These are phyloP conservation scores for Saccharum officinarum DNA, from an alignment of 176 grass and related monocot genomes.

Conservation along the genomic window DNA sequence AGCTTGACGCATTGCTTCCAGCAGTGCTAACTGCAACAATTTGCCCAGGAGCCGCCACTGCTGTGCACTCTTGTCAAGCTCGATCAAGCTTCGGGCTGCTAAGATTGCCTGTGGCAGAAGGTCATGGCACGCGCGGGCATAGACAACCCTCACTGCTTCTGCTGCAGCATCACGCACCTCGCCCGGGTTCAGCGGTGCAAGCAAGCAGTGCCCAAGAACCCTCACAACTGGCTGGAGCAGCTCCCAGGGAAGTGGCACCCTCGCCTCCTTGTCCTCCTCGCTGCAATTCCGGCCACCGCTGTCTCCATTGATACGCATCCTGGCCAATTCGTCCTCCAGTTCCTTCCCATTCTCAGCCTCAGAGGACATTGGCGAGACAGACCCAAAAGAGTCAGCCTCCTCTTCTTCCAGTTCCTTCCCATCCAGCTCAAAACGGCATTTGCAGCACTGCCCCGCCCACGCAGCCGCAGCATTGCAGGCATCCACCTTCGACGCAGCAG, in stretches of 20 bases:
- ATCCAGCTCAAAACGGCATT: conserved; percentile 84
- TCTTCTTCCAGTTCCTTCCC: conserved; percentile 34
- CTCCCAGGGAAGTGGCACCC: conserved; percentile 92
- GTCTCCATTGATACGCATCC: conserved; percentile 36
- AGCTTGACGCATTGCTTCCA: conserved; percentile 48
- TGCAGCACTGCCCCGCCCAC: conserved; percentile 87
- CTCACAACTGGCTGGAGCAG: conserved; percentile 86
- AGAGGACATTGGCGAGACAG: conserved; percentile 47
- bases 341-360: conserved; percentile 55
- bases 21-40: conserved; percentile 16
- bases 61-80: conserved; percentile 80
- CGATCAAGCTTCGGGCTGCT: conserved; percentile 84
- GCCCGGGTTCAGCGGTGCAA: conserved; percentile 68
- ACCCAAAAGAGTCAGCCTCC: conserved; percentile 26
- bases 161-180: conserved; percentile 81
- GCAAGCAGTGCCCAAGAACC: conserved; percentile 86
- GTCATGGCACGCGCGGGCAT: conserved; percentile 81
- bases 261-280: conserved; percentile 47
- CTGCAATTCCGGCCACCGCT: conserved; percentile 38
- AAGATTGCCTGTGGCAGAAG: conserved; percentile 90
- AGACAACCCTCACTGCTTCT: conserved; percentile 73
- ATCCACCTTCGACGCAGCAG: conserved; percentile 79
- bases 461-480: conserved; percentile 60
- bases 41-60: neutral
- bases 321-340: conserved; percentile 41